Conservation (phyloP, 2,329 filamentous ascomycete species). For the Eutypella sp. region DNA sequence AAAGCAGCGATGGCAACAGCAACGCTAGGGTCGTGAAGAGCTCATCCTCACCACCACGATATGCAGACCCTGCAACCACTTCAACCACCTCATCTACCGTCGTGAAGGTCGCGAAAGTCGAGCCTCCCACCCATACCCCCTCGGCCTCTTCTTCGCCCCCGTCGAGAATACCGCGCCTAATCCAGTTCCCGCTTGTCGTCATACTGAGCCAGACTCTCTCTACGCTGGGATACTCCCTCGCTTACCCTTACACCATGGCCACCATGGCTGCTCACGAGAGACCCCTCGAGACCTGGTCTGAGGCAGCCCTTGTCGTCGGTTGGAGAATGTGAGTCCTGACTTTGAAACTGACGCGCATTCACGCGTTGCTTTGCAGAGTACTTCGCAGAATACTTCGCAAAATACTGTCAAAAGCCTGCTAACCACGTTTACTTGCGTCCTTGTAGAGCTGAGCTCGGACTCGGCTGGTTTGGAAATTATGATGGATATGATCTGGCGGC, state of each 20-base stretch:
- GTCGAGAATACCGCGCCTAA: constrained; percentile 36
- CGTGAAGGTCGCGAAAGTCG: constrained; percentile 21
- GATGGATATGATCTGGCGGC: constrained; percentile 67
- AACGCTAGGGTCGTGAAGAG: not conserved
- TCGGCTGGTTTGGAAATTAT: constrained; percentile 70
- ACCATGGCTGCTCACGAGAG: constrained; percentile 66
- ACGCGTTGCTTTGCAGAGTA: too few relatives aligned
- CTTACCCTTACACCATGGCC: constrained; percentile 53
- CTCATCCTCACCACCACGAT: not conserved
- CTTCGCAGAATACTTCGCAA: too few relatives aligned
- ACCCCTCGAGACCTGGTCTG: constrained; percentile 55
- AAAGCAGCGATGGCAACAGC: not conserved
- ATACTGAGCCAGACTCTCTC: constrained; percentile 57
- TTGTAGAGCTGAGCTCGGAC: constrained; percentile 61
- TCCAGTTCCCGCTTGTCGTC: constrained; percentile 50
- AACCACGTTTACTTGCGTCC: too few relatives aligned
- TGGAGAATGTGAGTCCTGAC: constrained; percentile 50
- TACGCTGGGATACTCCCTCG: constrained; percentile 57
- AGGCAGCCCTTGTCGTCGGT: constrained; percentile 49
- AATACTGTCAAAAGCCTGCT: too few relatives aligned
- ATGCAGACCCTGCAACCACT: constrained; percentile 3
- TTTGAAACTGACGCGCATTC: not conserved
- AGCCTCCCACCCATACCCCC: constrained; percentile 9
- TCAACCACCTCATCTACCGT: constrained; percentile 11
- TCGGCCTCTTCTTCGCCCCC: not conserved